These are phyloP conservation scores for Chiua virens DNA, from an alignment of 768 basidiomycete genomes.

Conservation along the genomic window DNA sequence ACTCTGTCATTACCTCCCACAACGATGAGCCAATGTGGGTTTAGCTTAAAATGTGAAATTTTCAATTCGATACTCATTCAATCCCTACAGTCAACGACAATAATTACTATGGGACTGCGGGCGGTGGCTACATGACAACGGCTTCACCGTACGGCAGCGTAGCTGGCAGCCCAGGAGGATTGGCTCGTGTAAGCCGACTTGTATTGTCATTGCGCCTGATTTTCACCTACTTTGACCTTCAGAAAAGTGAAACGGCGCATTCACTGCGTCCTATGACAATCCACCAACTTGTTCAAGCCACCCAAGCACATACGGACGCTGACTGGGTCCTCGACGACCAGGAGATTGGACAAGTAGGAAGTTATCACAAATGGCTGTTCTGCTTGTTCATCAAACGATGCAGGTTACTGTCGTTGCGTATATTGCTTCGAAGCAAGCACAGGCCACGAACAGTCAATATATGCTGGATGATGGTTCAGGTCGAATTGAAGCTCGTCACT, in stretches of 20 bases:
- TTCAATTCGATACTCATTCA: constrained; percentile 4
- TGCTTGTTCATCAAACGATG: neutral
- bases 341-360: constrained; percentile 75
- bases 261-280: constrained; percentile 75
- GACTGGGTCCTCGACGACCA: constrained; percentile 83
- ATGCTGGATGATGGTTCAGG: constrained; percentile 87
- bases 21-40: constrained; percentile 46
- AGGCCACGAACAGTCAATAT: constrained; percentile 81
- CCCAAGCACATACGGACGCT: constrained; percentile 84
- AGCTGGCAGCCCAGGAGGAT: constrained; percentile 60
- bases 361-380: neutral
- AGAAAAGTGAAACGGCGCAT: constrained; percentile 41
- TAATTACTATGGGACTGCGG: constrained; percentile 45
- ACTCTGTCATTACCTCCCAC: constrained; percentile 2
- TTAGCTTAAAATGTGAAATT: neutral
- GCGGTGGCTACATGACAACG: constrained; percentile 59
- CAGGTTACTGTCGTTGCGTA: constrained; percentile 77
- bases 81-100: constrained; percentile 29
- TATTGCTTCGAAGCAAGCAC: constrained; percentile 63
- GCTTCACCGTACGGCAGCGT: constrained; percentile 59
- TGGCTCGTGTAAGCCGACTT: constrained; percentile 37
- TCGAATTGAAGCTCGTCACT: constrained; percentile 72
- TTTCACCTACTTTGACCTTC: neutral
- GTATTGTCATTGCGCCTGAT: neutral
- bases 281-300: constrained; percentile 70